A percentile compares a stretch with the other conserved stretches of the same genome.
Conservation (phyloP, 2,329 filamentous ascomycete species). For the Exophiala sp. region DNA sequence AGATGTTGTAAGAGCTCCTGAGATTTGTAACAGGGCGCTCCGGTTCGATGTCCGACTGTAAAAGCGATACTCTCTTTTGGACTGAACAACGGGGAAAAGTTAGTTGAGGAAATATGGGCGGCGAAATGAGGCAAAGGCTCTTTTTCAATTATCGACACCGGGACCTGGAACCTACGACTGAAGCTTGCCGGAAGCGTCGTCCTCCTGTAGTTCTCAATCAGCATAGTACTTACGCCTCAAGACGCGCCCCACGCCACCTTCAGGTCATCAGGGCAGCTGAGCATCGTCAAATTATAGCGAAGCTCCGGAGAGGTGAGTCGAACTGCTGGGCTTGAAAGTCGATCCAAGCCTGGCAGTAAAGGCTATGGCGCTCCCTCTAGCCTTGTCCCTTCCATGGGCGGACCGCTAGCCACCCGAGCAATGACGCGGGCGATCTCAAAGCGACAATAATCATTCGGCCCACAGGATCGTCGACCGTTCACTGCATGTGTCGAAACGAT, state of each 20-base stretch:
- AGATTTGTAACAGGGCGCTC: neutral
- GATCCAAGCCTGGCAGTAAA: slow-evolving; percentile 11
- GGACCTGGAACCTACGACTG: slow-evolving; percentile 1
- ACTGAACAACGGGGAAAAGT: slow-evolving; percentile 1
- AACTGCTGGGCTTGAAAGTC: slow-evolving; percentile 5
- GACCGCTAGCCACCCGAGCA: slow-evolving; percentile 19
- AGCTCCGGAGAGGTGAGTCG: slow-evolving; percentile 5
- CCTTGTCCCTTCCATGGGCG: slow-evolving; percentile 17
- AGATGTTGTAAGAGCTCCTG: slow-evolving; percentile 4
- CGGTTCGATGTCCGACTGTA: neutral
- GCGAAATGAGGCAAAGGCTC: slow-evolving; percentile 4
- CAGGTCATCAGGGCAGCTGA: slow-evolving; percentile 6
- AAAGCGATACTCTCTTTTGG: neutral
- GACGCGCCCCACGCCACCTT: slow-evolving; percentile 17
- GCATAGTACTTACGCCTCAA: slow-evolving; percentile 5
- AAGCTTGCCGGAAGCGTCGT: slow-evolving; percentile 1
- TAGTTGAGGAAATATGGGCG: slow-evolving; percentile 2
- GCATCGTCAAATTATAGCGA: slow-evolving; percentile 15
- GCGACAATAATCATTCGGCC: slow-evolving; percentile 17
- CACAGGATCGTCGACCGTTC: slow-evolving; percentile 10
- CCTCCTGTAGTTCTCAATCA: slow-evolving; percentile 7
- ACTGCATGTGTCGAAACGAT: slow-evolving; percentile 6
- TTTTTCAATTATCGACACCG: slow-evolving; percentile 18
- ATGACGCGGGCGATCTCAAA: slow-evolving; percentile 21
- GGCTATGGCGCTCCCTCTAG: slow-evolving; percentile 17